A percentile compares a stretch with the other conserved stretches of the same genome.
Evolutionary conservation across 2,329 filamentous ascomycete genomes (phyloP).

Genomic region (Claviceps sp.): DNA sequence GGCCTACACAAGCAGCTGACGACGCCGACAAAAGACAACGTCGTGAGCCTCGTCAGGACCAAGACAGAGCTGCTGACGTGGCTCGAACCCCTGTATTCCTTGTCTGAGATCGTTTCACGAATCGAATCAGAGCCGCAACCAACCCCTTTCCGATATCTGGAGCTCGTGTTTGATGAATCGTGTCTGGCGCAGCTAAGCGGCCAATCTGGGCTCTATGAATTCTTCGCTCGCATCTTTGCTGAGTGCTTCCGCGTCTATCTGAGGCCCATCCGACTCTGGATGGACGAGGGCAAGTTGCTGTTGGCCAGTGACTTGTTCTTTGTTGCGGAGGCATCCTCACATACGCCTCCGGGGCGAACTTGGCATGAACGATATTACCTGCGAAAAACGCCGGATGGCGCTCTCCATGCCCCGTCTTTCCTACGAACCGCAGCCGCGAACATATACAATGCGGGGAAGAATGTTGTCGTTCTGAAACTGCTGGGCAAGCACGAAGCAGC

Average conservation of each 20-base stretch:
- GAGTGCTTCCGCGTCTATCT: constrained; percentile 74
- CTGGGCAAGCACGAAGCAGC: constrained; percentile 40
- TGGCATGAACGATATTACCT: constrained; percentile 69
- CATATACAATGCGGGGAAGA: constrained; percentile 83
- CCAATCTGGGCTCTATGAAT: constrained; percentile 45
- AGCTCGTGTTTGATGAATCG: constrained; percentile 60
- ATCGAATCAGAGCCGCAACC: constrained; percentile 35
- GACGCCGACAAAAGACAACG: constrained; percentile 33
- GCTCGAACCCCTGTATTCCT: constrained; percentile 41
- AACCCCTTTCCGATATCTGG: constrained; percentile 59
- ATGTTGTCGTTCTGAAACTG: constrained; percentile 67
- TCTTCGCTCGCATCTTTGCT: constrained; percentile 59
- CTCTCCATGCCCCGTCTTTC: constrained; percentile 59
- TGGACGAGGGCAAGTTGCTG: constrained; percentile 61
- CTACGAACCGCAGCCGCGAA: constrained; percentile 53
- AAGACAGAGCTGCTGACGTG: constrained; percentile 41
- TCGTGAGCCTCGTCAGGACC: constrained; percentile 55
- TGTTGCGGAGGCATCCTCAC: constrained; percentile 44
- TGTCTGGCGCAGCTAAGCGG: constrained; percentile 58
- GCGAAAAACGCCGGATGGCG: constrained; percentile 43
- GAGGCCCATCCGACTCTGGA: constrained; percentile 69
- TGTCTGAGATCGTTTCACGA: constrained; percentile 49
- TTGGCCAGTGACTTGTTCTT: constrained; percentile 62
- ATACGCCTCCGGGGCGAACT: constrained; percentile 47
- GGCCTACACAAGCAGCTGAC: constrained; percentile 48